phyloP scores from a whole-genome alignment of 2,329 filamentous ascomycete species.

The Cryphonectria naterciae region DNA sequence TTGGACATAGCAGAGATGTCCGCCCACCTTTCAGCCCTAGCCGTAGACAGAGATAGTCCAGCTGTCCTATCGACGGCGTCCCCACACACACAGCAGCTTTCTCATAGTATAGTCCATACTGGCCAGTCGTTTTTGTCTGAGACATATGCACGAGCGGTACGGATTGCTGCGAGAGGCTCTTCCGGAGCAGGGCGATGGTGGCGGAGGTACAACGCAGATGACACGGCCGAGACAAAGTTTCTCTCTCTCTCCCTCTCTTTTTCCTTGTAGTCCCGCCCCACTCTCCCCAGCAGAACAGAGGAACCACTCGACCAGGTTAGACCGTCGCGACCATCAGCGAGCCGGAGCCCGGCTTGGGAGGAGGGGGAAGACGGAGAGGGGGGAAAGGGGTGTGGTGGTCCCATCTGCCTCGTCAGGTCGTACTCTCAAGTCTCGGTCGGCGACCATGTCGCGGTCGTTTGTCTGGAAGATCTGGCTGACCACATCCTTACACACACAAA shows the following conservation, averaged over 20 bases:
- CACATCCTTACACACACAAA: background rate
- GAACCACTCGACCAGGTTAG: background rate
- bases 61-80: background rate
- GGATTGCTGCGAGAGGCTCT: constrained; percentile 7
- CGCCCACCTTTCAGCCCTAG: constrained; percentile 19
- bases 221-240: background rate
- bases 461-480: background rate
- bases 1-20: constrained; percentile 7
- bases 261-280: background rate
- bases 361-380: too few species aligned
- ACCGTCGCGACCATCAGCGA: background rate
- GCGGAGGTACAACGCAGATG: background rate
- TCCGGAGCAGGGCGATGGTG: constrained; percentile 18
- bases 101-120: background rate
- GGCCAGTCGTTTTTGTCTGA: constrained; percentile 9
- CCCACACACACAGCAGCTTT: background rate
- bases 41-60: constrained; percentile 12
- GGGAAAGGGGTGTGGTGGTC: background rate
- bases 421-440: background rate
- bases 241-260: background rate
- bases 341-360: background rate
- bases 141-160: constrained; percentile 8
- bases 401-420: background rate
- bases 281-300: too few species aligned
- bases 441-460: background rate